Conservation (phyloP, 169 alveolate genomes). For the Plasmodium reichenowi region DNA sequence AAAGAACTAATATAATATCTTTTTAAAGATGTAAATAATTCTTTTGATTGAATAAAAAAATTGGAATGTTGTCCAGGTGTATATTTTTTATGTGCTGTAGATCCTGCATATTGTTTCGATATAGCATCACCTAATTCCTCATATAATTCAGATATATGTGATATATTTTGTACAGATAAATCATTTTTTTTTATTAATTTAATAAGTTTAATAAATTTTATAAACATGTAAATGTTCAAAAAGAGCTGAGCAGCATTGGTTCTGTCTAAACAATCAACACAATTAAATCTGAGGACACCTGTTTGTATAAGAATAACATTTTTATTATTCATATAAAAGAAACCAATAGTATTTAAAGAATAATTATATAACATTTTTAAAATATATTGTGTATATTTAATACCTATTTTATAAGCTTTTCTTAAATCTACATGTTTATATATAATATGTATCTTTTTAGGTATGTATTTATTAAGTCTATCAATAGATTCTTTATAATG, state of each 20-base stretch:
- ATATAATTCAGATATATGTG: constrained; percentile 73
- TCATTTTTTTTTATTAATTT: constrained; percentile 46
- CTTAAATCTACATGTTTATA: constrained; percentile 78
- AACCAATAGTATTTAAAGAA: constrained; percentile 49
- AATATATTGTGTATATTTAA: constrained; percentile 57
- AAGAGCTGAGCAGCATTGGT: constrained; percentile 93
- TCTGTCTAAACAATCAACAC: constrained; percentile 98
- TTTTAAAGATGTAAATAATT: constrained; percentile 81
- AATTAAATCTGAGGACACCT: constrained; percentile 96
- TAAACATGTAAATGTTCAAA: constrained; percentile 75
- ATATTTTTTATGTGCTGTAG: constrained; percentile 85
- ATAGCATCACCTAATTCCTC: constrained; percentile 85
- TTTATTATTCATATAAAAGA: constrained; percentile 29
- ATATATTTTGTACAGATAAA: constrained; percentile 40
- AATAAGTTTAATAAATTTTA: constrained; percentile 62
- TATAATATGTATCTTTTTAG: constrained; percentile 58
- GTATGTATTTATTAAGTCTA: constrained; percentile 76
- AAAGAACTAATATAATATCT: constrained; percentile 82
- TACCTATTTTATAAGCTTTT: constrained; percentile 69
- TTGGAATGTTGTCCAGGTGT: constrained; percentile 75
- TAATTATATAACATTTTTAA: constrained; percentile 72
- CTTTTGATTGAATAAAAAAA: constrained; percentile 79
- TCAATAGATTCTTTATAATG: constrained; percentile 61
- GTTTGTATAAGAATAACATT: constrained; percentile 81
- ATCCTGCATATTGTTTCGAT: constrained; percentile 87